A percentile compares a stretch with the other conserved stretches of the same genome.
Evolutionary conservation across 1,284 basidiomycete species (phyloP).

Genomic region (Trichosporon sp.): DNA sequence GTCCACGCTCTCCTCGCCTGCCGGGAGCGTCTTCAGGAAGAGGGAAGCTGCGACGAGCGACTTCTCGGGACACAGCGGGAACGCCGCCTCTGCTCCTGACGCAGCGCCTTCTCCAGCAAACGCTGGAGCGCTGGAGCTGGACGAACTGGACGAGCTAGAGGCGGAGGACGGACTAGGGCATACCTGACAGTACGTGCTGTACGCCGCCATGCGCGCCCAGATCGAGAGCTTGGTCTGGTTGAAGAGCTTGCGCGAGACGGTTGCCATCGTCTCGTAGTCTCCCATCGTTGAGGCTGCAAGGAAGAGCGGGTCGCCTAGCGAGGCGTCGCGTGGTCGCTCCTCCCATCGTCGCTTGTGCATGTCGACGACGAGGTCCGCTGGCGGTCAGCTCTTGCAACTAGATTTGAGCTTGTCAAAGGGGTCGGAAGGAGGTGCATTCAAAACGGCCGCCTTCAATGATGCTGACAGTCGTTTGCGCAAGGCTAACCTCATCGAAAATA

Average conservation of each 20-base stretch:
- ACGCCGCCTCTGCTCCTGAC: slow-evolving; percentile 4
- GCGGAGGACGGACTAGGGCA: background rate
- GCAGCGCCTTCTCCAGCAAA: background rate
- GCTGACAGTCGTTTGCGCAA: no score
- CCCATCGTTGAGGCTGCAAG: slow-evolving; percentile 27
- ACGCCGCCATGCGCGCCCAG: slow-evolving; percentile 40
- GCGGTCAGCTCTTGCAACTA: background rate
- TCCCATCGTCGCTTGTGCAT: slow-evolving; percentile 30
- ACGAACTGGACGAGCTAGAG: slow-evolving; percentile 7
- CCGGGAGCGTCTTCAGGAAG: slow-evolving; percentile 23
- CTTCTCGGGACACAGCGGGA: slow-evolving; percentile 17
- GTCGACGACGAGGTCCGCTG: slow-evolving; percentile 34
- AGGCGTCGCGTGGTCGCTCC: slow-evolving; percentile 19
- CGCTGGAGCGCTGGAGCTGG: background rate
- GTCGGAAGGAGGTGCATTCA: no score
- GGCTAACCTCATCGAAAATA: no score
- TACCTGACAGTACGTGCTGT: slow-evolving; percentile 10
- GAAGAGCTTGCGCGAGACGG: slow-evolving; percentile 36
- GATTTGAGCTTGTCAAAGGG: no score
- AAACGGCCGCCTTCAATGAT: no score
- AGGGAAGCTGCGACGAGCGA: slow-evolving; percentile 26
- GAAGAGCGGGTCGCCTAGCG: slow-evolving; percentile 38
- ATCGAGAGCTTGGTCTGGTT: slow-evolving; percentile 27
- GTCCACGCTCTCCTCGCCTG: slow-evolving; percentile 23
- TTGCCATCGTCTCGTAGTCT: slow-evolving; percentile 26